Conservation (phyloP, 2,329 filamentous ascomycete genomes). For the Aspergillus sp. region DNA sequence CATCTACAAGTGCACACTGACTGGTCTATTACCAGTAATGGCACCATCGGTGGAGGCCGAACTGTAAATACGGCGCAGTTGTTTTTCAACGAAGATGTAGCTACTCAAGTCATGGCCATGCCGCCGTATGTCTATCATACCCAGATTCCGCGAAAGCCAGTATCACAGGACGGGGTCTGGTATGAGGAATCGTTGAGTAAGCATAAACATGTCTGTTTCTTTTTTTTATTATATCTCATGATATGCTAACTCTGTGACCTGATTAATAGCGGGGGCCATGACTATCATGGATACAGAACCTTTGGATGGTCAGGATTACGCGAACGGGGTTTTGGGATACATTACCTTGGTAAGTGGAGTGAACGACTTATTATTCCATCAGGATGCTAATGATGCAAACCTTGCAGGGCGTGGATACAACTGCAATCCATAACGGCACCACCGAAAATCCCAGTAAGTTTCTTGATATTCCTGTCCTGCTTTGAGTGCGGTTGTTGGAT, state of each 20-base stretch:
- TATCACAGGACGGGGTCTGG: neutral
- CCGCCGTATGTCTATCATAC: neutral
- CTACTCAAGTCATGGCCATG: neutral
- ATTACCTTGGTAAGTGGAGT: neutral
- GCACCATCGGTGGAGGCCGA: neutral
- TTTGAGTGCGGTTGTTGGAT: too few relatives aligned
- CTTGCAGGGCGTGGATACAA: neutral
- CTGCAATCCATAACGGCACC: neutral
- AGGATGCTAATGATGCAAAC: too few relatives aligned
- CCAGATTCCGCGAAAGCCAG: neutral
- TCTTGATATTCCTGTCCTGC: too few relatives aligned
- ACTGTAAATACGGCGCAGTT: neutral
- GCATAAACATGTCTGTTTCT: too few relatives aligned
- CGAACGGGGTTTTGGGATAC: neutral
- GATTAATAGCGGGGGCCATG: neutral
- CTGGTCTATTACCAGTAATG: neutral
- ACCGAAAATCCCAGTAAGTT: neutral
- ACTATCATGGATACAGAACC: neutral
- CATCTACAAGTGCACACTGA: neutral
- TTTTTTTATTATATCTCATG: too few relatives aligned
- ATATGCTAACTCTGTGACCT: too few relatives aligned
- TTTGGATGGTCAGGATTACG: neutral
- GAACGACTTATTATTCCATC: too few relatives aligned
- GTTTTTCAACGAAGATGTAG: neutral
- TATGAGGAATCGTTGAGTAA: neutral